These are phyloP conservation scores for Acidomyces sp. DNA, from an alignment of 495 filamentous ascomycete genomes.

Conservation along the genomic window DNA sequence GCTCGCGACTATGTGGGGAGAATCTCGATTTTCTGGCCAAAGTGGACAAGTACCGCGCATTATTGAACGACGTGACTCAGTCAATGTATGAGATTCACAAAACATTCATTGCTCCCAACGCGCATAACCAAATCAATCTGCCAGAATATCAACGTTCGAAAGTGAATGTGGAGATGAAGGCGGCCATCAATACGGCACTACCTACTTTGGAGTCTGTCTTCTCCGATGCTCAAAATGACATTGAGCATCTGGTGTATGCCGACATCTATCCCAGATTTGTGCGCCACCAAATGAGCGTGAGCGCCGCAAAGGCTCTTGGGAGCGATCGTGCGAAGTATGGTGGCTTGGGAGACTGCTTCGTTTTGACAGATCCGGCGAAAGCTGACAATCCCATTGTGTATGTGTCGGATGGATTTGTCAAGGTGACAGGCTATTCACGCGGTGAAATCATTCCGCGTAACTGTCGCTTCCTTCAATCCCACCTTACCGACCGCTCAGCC, in stretches of 20 bases:
- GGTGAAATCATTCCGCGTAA: slow-evolving; percentile 37
- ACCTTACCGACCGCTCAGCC: slow-evolving; percentile 33
- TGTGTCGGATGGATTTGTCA: slow-evolving; percentile 40
- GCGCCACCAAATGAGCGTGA: slow-evolving; percentile 33
- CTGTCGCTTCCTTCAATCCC: slow-evolving; percentile 39
- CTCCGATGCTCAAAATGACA: slow-evolving; percentile 30
- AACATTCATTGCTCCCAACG: slow-evolving; percentile 31
- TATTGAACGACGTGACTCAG: slow-evolving; percentile 31
- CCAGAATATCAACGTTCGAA: slow-evolving; percentile 24
- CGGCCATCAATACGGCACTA: slow-evolving; percentile 27
- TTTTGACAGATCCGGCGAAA: slow-evolving; percentile 31
- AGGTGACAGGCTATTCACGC: slow-evolving; percentile 35
- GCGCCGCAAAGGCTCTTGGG: slow-evolving; percentile 30
- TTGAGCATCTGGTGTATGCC: slow-evolving; percentile 33
- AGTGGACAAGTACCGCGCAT: slow-evolving; percentile 29
- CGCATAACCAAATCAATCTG: slow-evolving; percentile 32
- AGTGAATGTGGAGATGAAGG: slow-evolving; percentile 33
- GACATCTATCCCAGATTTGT: slow-evolving; percentile 41
- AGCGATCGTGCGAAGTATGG: slow-evolving; percentile 27
- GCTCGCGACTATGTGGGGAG: slow-evolving; percentile 31
- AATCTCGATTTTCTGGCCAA: slow-evolving; percentile 39
- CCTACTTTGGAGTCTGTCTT: slow-evolving; percentile 37
- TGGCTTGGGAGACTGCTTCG: slow-evolving; percentile 35
- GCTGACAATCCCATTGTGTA: slow-evolving; percentile 40
- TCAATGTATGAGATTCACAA: slow-evolving; percentile 35